Evolutionary conservation across 129 eudicot genomes (phyloP), one percentile per base, ranked within the genome.

Genomic region (Mikania micrantha): DNA sequence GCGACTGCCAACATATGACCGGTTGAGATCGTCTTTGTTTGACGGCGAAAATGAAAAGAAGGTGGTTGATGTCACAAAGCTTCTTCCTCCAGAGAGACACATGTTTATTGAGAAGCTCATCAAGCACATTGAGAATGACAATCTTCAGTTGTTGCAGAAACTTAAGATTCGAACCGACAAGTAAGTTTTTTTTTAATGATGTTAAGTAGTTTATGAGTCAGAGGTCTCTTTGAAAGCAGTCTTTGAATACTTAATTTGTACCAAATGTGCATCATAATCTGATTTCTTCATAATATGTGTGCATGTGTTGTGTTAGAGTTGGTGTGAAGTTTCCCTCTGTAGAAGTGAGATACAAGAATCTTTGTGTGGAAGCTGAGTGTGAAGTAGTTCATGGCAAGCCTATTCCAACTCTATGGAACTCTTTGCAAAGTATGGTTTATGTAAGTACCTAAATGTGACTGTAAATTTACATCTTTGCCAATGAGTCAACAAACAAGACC

Each of bases 381-480:
- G 80, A 85, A 67, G 89, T 85, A 4, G 91, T 88, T 68, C 67
- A 74, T 71, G 96, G 91, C 34, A 88, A 88, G 87, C 91, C 96
- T 27, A 87, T 88, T 16, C 89, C 94, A 2, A 83, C 94, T 45
- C 86, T 83, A 0, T 78, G 86, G 89, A 86, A 86, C 48, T 75
- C 94, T n/a, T 42, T 86, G 34, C 78, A 69, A 62, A 72, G 87
- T 77, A 44, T 74, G 72, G 16, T 77, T 11, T 65, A 60, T 19
- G 95, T 87, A 71, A 83, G 83, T 69, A 11, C 47, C 66, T 29
- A 29, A 9, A 9, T 66, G 11, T 61, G 52, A 38, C 41, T 1
- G n/a, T 52, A 4, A 22, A 68, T 36, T 35, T 52, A 24, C 6
- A 9, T 34, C n/a, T n/a, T n/a, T n/a, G n/a, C n/a, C n/a, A n/a